A percentile compares a stretch with the other conserved stretches of the same genome.
Conservation (phyloP, 2,329 filamentous ascomycete species). For the Alternaria sp. region DNA sequence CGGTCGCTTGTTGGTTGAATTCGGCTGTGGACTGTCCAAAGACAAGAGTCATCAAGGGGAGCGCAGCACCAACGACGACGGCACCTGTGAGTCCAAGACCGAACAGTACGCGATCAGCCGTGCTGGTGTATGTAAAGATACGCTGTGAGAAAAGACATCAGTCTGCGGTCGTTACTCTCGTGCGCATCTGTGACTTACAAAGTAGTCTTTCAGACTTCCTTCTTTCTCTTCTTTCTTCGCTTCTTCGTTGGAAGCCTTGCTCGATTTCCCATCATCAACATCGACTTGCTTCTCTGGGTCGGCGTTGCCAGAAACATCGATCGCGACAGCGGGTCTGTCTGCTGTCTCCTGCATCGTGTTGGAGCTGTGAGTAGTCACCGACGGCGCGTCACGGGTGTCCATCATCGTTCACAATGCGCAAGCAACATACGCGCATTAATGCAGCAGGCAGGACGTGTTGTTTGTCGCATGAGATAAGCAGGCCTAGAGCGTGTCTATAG, state of each 20-base stretch:
- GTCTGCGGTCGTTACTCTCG: background rate
- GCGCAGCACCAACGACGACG: constrained; percentile 71
- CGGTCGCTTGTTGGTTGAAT: constrained; percentile 18
- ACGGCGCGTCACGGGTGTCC: background rate
- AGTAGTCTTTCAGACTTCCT: background rate
- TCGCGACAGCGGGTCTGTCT: background rate
- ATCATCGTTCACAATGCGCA: background rate
- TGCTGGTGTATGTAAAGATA: constrained; percentile 16
- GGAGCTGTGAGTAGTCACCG: background rate
- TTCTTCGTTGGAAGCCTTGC: background rate
- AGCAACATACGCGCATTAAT: background rate
- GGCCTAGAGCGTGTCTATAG: background rate
- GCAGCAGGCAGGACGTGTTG: background rate
- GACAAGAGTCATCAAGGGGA: constrained; percentile 73
- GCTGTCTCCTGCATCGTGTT: background rate
- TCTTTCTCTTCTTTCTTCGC: background rate
- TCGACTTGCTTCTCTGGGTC: background rate
- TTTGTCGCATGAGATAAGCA: background rate
- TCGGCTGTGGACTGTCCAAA: constrained; percentile 24
- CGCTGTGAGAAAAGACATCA: constrained; percentile 5
- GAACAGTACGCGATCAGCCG: constrained; percentile 5
- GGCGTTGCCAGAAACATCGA: background rate
- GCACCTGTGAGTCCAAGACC: constrained; percentile 42
- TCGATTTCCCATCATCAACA: background rate
- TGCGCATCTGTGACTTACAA: background rate